A percentile compares a stretch with the other conserved stretches of the same genome.
Evolutionary conservation across 139 green algal species (phyloP).

Genomic region (Pleodorina starrii): DNA sequence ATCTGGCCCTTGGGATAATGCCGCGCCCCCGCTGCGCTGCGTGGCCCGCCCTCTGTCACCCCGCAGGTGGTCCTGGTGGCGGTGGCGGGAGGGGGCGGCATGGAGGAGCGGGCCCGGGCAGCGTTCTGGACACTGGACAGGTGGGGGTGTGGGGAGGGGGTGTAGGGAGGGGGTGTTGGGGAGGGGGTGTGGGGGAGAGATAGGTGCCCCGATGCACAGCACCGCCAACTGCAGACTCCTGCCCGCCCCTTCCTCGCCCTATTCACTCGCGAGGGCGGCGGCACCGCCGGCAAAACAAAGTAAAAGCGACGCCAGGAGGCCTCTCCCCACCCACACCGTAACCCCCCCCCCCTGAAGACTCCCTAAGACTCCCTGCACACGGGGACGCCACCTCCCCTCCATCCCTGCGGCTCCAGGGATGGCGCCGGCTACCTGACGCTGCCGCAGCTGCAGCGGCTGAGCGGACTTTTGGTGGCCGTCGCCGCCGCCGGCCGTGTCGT

Average conservation of each 20-base stretch:
- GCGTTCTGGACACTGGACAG: constrained; percentile 44
- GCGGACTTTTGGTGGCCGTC: neutral
- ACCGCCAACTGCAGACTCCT: too few relatives aligned
- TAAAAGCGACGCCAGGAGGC: neutral
- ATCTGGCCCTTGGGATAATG: too few relatives aligned
- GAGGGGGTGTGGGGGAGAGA: neutral
- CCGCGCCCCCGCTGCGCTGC: too few relatives aligned
- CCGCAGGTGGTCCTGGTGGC: constrained; percentile 16
- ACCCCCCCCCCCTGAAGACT: too few relatives aligned
- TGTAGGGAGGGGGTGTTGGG: neutral
- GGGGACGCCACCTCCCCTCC: neutral
- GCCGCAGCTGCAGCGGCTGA: constrained; percentile 39
- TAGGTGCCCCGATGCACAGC: too few relatives aligned
- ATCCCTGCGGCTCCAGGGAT: constrained; percentile 1
- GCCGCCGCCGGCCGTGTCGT: constrained; percentile 22
- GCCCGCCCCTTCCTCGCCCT: too few relatives aligned
- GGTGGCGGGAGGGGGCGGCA: neutral
- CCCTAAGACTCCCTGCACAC: too few relatives aligned
- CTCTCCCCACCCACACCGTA: neutral
- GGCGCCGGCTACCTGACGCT: constrained; percentile 21
- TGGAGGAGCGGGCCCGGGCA: constrained; percentile 5
- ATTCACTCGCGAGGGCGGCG: too few relatives aligned
- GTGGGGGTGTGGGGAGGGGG: neutral
- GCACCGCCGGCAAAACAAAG: neutral
- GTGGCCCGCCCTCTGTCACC: too few relatives aligned